Evolutionary conservation across 2,329 filamentous ascomycete genomes (phyloP), one percentile per base, ranked within the genome.

Genomic region (Alternaria gansuensis): DNA sequence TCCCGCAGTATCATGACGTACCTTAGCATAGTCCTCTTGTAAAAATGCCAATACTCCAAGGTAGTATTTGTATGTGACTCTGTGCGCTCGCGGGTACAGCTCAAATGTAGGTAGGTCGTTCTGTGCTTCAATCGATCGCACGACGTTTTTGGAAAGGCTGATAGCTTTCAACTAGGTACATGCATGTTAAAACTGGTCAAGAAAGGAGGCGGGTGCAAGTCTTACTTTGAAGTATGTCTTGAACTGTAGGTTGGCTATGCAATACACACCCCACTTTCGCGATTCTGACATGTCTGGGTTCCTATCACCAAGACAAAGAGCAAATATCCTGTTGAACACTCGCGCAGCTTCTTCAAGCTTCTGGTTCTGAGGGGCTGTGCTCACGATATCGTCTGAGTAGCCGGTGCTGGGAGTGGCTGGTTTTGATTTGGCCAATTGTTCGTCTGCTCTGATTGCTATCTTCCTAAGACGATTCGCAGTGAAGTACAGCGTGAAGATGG

Each of bases 201-300:
- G 26, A 40, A 36, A 28, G 11, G 4, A 23, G 6, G 13, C 5
- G 33, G 4, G 13, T 4, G 11, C 7, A 13, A 14, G 14, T 37
- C 51, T 48, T 77, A 83, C 84, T 79, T 92, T 96, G 82, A 99
- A 99, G 78, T 98, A 97, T 1, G 93, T 98, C 80, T 98, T 98
- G 86, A 99, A 99, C 13, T 97, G 83, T 7, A 99, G 85, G 74
- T 97, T 98, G 72, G 93, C 92, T 65, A 94, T 89, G 77, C 93
- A 93, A 81, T 99, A 99, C 46, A 97, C 91, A 6, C 92, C 96
- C 95, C 95, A 99, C 85, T 98, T 99, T 54, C 95, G 88, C 8
- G 94, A 97, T 70, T 96, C 90, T 24, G 56, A 62, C 72, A 93
- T 88, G 43, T 97, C 82, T 13, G 90, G 88, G 60, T 91, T 90